Percentiles rank a stretch among this genome's conserved stretches.
phyloP scores from a whole-genome alignment of 768 basidiomycete genomes.

The Tricholoma flavovirens region DNA sequence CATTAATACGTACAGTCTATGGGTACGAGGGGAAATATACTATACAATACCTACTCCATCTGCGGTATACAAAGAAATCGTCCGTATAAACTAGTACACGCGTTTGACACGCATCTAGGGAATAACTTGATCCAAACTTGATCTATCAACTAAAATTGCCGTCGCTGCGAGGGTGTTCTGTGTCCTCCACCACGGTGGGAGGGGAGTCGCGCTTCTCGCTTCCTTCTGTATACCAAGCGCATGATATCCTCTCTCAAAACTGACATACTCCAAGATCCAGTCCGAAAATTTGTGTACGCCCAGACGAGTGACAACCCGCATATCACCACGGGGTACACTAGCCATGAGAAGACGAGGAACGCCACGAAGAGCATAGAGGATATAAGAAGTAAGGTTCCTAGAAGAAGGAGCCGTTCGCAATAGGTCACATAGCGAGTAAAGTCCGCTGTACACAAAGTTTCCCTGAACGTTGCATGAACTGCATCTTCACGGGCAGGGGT shows the following conservation, averaged over 20 bases:
- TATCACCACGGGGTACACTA: conserved; percentile 5
- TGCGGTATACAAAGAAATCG: too few species aligned
- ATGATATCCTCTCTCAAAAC: conserved; percentile 1
- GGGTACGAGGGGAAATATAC: too few species aligned
- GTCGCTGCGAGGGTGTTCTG: not conserved
- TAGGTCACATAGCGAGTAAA: conserved; percentile 10
- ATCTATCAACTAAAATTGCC: not conserved
- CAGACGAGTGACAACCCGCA: conserved; percentile 1
- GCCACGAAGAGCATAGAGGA: conserved; percentile 7
- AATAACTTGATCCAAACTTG: too few species aligned
- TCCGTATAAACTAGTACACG: too few species aligned
- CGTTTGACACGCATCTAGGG: too few species aligned
- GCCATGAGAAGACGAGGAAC: conserved; percentile 6
- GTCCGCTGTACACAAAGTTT: not conserved
- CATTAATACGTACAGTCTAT: too few species aligned
- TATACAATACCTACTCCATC: too few species aligned
- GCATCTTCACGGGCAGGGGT: too few species aligned
- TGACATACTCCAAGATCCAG: conserved; percentile 11
- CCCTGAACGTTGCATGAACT: not conserved
- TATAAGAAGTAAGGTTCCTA: conserved; percentile 5
- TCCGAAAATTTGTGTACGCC: not conserved
- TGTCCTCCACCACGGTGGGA: too few species aligned
- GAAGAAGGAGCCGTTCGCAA: conserved; percentile 10
- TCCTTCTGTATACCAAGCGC: not conserved
- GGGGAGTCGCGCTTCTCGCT: too few species aligned